Conservation (phyloP, 1,284 basidiomycete genomes). For the Cryptococcus floricola region DNA sequence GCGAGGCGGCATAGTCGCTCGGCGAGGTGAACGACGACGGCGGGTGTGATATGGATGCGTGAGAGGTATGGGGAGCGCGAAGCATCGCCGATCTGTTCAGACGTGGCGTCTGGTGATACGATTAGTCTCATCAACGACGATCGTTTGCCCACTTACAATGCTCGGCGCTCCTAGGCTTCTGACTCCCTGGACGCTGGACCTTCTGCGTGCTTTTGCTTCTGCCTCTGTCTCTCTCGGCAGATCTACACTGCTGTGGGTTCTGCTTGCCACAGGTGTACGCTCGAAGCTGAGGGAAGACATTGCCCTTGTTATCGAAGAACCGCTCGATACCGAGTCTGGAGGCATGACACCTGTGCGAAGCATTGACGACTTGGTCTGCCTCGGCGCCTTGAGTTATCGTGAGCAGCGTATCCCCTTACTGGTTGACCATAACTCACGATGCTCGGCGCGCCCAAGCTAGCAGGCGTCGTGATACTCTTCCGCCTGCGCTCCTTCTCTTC, state of each 20-base stretch:
- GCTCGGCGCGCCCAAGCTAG: constrained; percentile 24
- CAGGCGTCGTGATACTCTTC: constrained; percentile 27
- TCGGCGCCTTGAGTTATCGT: constrained; percentile 15
- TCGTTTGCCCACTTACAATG: constrained; percentile 18
- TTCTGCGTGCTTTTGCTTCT: constrained; percentile 4
- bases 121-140: background rate
- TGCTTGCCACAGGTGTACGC: background rate
- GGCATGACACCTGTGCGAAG: constrained; percentile 16
- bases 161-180: constrained; percentile 25
- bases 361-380: constrained; percentile 23
- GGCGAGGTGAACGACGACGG: background rate
- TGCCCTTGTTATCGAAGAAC: constrained; percentile 7
- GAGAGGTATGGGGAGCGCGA: constrained; percentile 19
- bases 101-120: constrained; percentile 27
- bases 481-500: constrained; percentile 30
- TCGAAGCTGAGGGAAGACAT: constrained; percentile 14
- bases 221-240: background rate
- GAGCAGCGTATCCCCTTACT: background rate
- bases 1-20: background rate
- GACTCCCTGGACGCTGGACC: constrained; percentile 14
- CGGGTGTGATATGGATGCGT: background rate
- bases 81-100: constrained; percentile 37
- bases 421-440: constrained; percentile 15
- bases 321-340: background rate
- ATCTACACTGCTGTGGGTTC: background rate